These are phyloP conservation scores for Dothideomycetes sp. DNA, from an alignment of 2,329 filamentous ascomycete species.

Conservation along the genomic window DNA sequence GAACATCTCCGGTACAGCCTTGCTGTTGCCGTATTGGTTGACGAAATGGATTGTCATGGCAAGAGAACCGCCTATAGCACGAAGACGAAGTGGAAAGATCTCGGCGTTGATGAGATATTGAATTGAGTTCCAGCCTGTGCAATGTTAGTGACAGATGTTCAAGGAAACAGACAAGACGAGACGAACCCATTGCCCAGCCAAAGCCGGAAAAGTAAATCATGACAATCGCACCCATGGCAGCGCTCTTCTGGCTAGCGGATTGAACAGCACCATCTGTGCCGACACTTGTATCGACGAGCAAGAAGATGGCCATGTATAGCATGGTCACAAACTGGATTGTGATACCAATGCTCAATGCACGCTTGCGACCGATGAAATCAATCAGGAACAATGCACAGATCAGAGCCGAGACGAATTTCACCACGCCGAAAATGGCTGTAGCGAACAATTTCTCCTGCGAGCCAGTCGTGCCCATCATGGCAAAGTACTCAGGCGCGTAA, in stretches of 20 bases:
- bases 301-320: constrained; percentile 44
- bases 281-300: constrained; percentile 49
- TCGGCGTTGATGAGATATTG: constrained; percentile 72
- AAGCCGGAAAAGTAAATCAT: constrained; percentile 47
- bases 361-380: constrained; percentile 66
- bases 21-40: constrained; percentile 67
- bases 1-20: constrained; percentile 66
- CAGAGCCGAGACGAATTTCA: constrained; percentile 59
- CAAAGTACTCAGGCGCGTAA: constrained; percentile 65
- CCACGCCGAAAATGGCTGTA: constrained; percentile 64
- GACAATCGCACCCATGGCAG: constrained; percentile 53
- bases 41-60: constrained; percentile 72
- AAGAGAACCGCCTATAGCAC: constrained; percentile 58
- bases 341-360: constrained; percentile 38
- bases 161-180: not conserved
- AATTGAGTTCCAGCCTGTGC: constrained; percentile 54
- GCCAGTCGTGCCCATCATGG: constrained; percentile 58
- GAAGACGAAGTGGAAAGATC: constrained; percentile 63
- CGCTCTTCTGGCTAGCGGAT: constrained; percentile 38
- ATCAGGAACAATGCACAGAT: constrained; percentile 68
- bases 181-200: constrained; percentile 53
- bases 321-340: constrained; percentile 39
- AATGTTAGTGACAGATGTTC: constrained; percentile 7
- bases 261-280: constrained; percentile 37
- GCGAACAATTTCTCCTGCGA: constrained; percentile 59